Evolutionary conservation across 2,329 filamentous ascomycete genomes (phyloP).

Genomic region (Cordyceps tenuipes): DNA sequence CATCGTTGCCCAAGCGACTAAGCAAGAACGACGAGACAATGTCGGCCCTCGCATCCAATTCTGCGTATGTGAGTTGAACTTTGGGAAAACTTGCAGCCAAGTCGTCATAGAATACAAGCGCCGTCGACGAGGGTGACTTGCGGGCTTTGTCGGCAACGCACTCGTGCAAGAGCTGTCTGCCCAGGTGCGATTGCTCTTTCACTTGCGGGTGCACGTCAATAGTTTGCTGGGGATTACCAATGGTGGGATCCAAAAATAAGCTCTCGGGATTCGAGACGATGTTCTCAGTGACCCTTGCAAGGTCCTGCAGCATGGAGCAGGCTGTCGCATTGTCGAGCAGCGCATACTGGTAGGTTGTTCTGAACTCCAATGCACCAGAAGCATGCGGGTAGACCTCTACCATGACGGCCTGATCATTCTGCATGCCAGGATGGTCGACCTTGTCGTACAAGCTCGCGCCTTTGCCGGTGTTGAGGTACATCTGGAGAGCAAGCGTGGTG

Average conservation of each 20-base stretch:
- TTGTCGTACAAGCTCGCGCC: background rate
- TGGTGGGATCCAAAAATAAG: background rate
- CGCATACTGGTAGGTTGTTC: background rate
- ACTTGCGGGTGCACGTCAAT: background rate
- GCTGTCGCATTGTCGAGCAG: background rate
- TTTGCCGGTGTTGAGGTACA: constrained; percentile 3
- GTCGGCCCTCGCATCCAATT: background rate
- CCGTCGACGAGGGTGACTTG: background rate
- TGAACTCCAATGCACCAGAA: background rate
- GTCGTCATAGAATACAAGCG: background rate
- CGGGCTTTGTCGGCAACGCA: background rate
- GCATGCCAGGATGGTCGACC: constrained; percentile 1
- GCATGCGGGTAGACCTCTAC: background rate
- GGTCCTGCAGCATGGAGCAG: background rate
- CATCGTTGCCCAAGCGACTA: background rate
- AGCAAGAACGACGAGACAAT: background rate
- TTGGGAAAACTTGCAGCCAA: background rate
- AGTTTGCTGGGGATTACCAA: background rate
- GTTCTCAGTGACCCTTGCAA: background rate
- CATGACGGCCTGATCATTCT: constrained; percentile 1
- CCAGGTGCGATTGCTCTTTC: background rate
- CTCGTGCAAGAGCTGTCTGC: background rate
- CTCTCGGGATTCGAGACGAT: background rate
- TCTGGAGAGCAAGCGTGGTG: background rate
- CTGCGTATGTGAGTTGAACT: background rate